Base-by-base conservation (phyloP, 805 yeast species). In the Cyberlindnera veronae region DNA sequence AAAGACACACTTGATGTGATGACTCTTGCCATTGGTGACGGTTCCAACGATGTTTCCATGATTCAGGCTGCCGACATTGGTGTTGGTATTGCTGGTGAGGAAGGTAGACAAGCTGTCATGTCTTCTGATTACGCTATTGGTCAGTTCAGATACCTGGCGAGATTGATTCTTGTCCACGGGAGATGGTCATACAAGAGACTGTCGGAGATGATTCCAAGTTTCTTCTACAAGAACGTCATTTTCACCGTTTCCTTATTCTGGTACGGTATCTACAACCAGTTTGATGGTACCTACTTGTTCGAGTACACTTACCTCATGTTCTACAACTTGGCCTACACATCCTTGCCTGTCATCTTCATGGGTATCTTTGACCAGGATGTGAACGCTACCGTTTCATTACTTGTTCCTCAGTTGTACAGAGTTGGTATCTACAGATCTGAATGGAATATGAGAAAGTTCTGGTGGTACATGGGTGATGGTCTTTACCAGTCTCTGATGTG, bases 11-110 rank as follows among this genome's bases (percentile, higher is more conserved):
- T 85, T 34, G 79, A 79, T 45, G 95, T 85, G 21, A 85, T 84
- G 89, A 85, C 95, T 1, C 64, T 85, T 37, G 91, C 60, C 17
- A 84, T 85, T 57, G 95, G 95, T 50, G 95, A 85, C 63, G 95
- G 95, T 41, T 80, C 93, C 16, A 85, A 85, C 59, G 95, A 85
- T 65, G 93, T 85, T 48, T 89, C 95, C 8, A 85, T 85, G 95
- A 85, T 85, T 50, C 95, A 85, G 60, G 82, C 89, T 20, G 91
- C 93, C 1, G 81, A 84, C 62, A 83, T 85, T 37, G 58, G 60
- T 42, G 58, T 55, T 30, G 95, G 95, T 55, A 84, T 84, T 39
- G 93, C 90, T 6, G 93, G 95, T 66, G 93, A 84, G 66, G 93
- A 85, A 66, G 95, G 95, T 54, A 68, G 93, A 46, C 93, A 84